Conservation (phyloP, 208 protist species). For the Tritrichomonas musculus region DNA sequence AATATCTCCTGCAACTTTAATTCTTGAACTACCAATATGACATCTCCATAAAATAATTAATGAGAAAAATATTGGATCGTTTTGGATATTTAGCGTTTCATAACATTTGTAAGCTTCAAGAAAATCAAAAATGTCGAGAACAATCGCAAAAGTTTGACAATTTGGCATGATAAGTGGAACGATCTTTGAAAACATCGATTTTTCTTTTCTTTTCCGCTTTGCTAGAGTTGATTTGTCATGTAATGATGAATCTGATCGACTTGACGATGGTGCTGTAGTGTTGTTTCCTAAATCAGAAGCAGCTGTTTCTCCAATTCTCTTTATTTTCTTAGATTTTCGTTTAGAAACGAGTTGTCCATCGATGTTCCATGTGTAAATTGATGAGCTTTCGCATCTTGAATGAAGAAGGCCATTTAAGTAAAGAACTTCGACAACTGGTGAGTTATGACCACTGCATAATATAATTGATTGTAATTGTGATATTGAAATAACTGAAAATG, state of each 20-base stretch:
- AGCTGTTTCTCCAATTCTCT: background rate
- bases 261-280: background rate
- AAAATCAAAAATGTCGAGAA: background rate
- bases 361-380: background rate
- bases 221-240: background rate
- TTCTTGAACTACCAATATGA: background rate
- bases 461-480: background rate
- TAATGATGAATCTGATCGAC: background rate
- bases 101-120: background rate
- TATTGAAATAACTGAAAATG: background rate
- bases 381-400: background rate
- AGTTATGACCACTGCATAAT: background rate
- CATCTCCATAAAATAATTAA: background rate
- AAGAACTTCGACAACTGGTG: background rate
- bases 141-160: conserved; percentile 20
- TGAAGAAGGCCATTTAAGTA: background rate
- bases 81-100: background rate
- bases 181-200: background rate
- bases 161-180: background rate
- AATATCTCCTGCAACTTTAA: background rate
- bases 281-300: too few relatives aligned
- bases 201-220: too few relatives aligned
- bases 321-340: background rate
- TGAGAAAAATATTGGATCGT: background rate
- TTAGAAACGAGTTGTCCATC: background rate